Percentiles rank a stretch among this genome's conserved stretches.
These are phyloP conservation scores for Ascodesmis nigricans DNA, from an alignment of 495 filamentous ascomycete genomes.

Conservation along the genomic window DNA sequence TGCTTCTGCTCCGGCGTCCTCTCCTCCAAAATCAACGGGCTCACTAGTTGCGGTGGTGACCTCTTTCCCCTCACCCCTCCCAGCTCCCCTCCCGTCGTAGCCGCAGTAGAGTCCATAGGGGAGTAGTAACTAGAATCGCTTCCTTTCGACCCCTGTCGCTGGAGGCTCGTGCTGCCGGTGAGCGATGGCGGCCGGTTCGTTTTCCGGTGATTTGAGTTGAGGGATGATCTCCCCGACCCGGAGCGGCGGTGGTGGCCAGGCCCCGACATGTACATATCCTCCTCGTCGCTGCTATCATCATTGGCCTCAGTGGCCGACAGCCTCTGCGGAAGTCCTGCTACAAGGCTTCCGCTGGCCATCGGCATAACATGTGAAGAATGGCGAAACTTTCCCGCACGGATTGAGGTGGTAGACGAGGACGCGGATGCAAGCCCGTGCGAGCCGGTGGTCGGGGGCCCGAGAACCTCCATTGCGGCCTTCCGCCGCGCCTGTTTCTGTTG, in stretches of 20 bases:
- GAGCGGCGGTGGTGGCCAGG: conserved; percentile 54
- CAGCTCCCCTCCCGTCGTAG: conserved; percentile 5
- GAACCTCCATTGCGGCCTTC: conserved; percentile 59
- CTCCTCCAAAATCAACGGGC: conserved; percentile 28
- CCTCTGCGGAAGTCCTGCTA: conserved; percentile 61
- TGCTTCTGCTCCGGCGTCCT: conserved; percentile 10
- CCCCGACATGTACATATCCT: conserved; percentile 33
- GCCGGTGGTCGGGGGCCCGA: conserved; percentile 27
- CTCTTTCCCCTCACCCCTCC: conserved; percentile 7
- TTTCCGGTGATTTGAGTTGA: conserved; percentile 33
- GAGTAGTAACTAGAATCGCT: conserved; percentile 13
- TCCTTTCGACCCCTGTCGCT: conserved; percentile 12
- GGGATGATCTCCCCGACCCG: conserved; percentile 44
- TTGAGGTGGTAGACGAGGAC: conserved; percentile 15
- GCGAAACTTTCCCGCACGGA: conserved; percentile 8
- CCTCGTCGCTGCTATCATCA: conserved; percentile 55
- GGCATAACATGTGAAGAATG: conserved; percentile 8
- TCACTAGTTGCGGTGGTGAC: conserved; percentile 27
- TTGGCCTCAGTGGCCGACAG: conserved; percentile 88
- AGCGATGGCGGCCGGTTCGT: conserved; percentile 19
- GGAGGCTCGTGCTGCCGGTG: conserved; percentile 11
- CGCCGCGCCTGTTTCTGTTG: conserved; percentile 64
- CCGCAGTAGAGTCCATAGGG: conserved; percentile 11
- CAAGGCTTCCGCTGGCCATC: conserved; percentile 9
- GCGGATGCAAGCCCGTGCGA: conserved; percentile 16